Conservation (phyloP, 192 early-diverging fungal genomes). For the Coemansia sp. region DNA sequence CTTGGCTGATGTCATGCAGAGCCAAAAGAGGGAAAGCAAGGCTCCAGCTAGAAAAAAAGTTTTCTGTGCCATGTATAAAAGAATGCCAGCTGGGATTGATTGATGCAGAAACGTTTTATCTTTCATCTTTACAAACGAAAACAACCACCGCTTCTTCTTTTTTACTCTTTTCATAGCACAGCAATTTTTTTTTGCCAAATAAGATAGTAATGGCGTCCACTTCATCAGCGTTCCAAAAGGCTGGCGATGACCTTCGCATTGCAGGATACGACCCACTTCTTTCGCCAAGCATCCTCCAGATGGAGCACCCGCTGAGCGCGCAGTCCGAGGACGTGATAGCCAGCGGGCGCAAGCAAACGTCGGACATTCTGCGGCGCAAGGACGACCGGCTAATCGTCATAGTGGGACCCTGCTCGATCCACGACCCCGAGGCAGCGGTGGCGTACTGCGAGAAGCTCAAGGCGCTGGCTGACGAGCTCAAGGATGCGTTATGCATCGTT, state of each 20-base stretch:
- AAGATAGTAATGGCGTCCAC: constrained; percentile 39
- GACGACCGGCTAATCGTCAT: constrained; percentile 90
- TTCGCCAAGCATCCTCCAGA: constrained; percentile 86
- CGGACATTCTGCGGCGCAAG: constrained; percentile 72
- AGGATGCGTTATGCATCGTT: constrained; percentile 81
- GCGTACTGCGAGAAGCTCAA: constrained; percentile 78
- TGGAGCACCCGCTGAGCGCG: constrained; percentile 72
- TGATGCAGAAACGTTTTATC: neutral
- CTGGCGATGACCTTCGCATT: constrained; percentile 84
- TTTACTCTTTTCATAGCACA: too few species aligned
- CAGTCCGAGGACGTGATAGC: constrained; percentile 52
- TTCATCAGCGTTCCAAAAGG: constrained; percentile 53
- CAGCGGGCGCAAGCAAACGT: constrained; percentile 64
- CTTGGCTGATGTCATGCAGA: constrained; percentile 1
- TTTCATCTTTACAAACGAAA: neutral
- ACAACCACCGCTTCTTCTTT: too few species aligned
- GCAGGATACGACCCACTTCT: constrained; percentile 89
- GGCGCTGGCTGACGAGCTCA: constrained; percentile 62
- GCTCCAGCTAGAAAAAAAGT: neutral
- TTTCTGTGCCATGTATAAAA: neutral
- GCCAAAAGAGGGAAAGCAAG: neutral
- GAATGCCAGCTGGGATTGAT: too few species aligned
- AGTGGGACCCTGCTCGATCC: constrained; percentile 96
- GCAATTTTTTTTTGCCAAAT: neutral
- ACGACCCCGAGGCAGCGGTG: constrained; percentile 82